phyloP scores from a whole-genome alignment of 768 basidiomycete genomes.

The Mycena epipterygia region DNA sequence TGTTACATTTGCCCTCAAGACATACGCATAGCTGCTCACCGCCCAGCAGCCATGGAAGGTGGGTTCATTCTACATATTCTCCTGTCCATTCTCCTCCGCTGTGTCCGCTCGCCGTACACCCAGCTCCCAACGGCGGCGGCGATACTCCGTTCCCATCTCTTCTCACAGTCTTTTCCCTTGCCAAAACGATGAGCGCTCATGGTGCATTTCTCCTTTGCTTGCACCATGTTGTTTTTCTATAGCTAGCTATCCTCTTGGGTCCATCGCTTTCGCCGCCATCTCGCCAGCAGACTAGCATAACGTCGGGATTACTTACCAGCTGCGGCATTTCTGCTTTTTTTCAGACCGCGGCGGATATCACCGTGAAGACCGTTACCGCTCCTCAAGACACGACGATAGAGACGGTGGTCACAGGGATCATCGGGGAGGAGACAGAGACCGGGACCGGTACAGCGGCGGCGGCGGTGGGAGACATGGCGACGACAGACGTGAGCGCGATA shows the following conservation, averaged over 20 bases:
- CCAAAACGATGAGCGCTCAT: constrained; percentile 70
- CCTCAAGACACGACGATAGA: constrained; percentile 74
- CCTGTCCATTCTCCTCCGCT: neutral
- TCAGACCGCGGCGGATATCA: constrained; percentile 71
- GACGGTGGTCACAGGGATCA: constrained; percentile 67
- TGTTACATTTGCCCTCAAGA: neutral
- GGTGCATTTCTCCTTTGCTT: constrained; percentile 66
- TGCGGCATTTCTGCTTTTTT: constrained; percentile 56
- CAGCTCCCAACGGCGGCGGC: neutral
- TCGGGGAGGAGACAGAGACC: constrained; percentile 59
- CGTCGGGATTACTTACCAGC: constrained; percentile 66
- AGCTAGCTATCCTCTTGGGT: constrained; percentile 74
- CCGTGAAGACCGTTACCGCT: constrained; percentile 78
- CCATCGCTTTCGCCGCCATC: constrained; percentile 53
- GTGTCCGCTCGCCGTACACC: neutral
- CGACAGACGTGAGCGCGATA: constrained; percentile 66
- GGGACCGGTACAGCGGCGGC: constrained; percentile 49
- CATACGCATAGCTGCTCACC: neutral
- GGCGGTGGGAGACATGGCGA: constrained; percentile 59
- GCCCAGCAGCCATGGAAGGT: constrained; percentile 26
- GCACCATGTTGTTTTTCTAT: constrained; percentile 68
- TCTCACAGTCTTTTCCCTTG: constrained; percentile 45
- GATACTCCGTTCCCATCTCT: neutral
- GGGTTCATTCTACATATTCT: constrained; percentile 17
- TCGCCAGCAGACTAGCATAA: constrained; percentile 49